Evolutionary conservation across 202 grass and related monocot species (phyloP), one percentile per base, ranked within the genome.

Genomic region (Panicum virgatum): DNA sequence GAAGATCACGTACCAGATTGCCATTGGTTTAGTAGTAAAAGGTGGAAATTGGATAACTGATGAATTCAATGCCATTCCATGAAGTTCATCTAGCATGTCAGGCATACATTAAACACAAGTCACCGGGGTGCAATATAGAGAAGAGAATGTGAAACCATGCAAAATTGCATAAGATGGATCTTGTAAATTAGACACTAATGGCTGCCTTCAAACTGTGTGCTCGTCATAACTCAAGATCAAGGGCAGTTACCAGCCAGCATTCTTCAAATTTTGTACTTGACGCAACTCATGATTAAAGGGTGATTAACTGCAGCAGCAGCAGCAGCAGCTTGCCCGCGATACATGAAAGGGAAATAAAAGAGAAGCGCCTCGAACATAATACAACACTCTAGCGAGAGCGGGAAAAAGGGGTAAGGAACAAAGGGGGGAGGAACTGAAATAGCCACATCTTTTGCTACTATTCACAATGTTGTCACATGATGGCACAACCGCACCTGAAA

Each of bases 401-500:
- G 18, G 76, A 85, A 81, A 69, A 40, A 40, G 22, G 45, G 26
- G 61, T 15, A 11, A 20, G 44, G 45, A 45, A 71, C 52, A 30
- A n/a, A 42, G 22, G 45, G 27, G 61, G 23, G 16, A 20, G 45
- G 45, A 45, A 71, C 52, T 57, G 51, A 29, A 54, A 86, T 66
- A 16, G 59, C 66, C 78, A 75, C 82, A 81, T 75, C 62, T 82
- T 54, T 51, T 74, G 82, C 82, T 82, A 53, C 85, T 75, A 82
- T 75, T 75, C 74, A 82, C 77, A 83, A 69, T n/a, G 51, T 18
- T 62, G 60, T 88, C 75, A 91, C 82, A 88, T 85, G 78, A 91
- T 91, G 78, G 69, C 61, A 74, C 86, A 91, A 50, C 89, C 78
- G 18, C 89, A 91, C 69, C 71, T 83, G 78, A 79, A 74, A 78